Conservation (phyloP, 2,329 filamentous ascomycete species). For the Endocalyx cinctus region DNA sequence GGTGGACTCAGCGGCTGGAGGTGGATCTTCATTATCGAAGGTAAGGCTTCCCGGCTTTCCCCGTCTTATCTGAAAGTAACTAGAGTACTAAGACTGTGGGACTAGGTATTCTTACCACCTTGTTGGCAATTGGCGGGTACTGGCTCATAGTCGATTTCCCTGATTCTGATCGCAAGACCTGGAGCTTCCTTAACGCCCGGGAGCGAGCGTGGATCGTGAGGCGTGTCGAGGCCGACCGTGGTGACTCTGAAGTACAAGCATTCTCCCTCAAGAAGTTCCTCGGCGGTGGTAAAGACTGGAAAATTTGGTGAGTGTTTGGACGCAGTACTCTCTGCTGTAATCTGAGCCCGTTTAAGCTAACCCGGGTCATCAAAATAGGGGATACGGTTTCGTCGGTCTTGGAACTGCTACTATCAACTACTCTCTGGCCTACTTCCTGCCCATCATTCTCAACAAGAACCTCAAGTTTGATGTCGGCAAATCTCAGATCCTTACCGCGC, state of each 20-base stretch:
- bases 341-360: slow-evolving; percentile 12
- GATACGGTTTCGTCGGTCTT: slow-evolving; percentile 17
- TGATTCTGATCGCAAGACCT: slow-evolving; percentile 31
- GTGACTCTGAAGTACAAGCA: slow-evolving; percentile 12
- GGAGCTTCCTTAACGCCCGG: slow-evolving; percentile 36
- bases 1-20: slow-evolving; percentile 41
- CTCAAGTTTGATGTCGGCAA: slow-evolving; percentile 17
- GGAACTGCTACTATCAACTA: slow-evolving; percentile 18
- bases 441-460: slow-evolving; percentile 15
- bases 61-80: no score
- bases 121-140: slow-evolving; percentile 24
- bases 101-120: slow-evolving; percentile 30
- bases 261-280: no score
- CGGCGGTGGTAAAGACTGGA: no score
- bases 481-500: slow-evolving; percentile 31
- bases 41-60: no score
- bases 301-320: no score
- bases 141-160: slow-evolving; percentile 45
- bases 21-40: slow-evolving; percentile 44
- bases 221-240: slow-evolving; percentile 24
- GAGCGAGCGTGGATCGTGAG: slow-evolving; percentile 28
- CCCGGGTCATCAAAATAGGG: slow-evolving; percentile 17
- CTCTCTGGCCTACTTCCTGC: slow-evolving; percentile 19
- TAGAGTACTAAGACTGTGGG: no score
- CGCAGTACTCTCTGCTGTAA: no score